These are phyloP conservation scores for Fraxinus sp. DNA, from an alignment of 305 asterid genomes.

Conservation along the genomic window DNA sequence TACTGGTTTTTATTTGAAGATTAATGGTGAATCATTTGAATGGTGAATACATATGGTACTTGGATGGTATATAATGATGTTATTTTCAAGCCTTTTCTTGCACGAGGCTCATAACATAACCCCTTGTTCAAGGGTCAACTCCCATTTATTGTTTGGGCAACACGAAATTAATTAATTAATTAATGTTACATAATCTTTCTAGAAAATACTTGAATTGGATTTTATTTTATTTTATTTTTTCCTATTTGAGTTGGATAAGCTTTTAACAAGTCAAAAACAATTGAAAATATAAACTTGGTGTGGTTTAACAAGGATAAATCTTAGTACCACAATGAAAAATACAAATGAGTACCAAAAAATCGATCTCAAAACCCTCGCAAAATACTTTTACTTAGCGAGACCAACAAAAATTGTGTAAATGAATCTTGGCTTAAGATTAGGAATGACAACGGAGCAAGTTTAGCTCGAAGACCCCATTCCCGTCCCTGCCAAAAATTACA, in stretches of 20 bases:
- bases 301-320: neutral
- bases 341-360: neutral
- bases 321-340: neutral
- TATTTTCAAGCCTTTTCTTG: neutral
- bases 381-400: neutral
- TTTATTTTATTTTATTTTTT: neutral
- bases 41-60: neutral
- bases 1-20: slow-evolving; percentile 5
- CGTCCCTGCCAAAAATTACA: neutral
- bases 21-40: neutral
- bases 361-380: neutral
- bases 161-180: neutral
- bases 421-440: neutral
- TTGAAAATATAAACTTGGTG: neutral
- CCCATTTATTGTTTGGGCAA: neutral
- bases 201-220: too few species aligned
- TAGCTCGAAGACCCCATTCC: neutral
- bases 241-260: neutral
- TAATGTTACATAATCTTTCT: too few species aligned
- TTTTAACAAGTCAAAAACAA: neutral
- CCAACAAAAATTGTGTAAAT: neutral
- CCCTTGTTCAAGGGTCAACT: slow-evolving; percentile 13
- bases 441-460: neutral
- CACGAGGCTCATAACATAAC: neutral
- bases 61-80: neutral